Evolutionary conservation across 2,329 filamentous ascomycete genomes (phyloP).

Genomic region (Achaetomium macrosporum): DNA sequence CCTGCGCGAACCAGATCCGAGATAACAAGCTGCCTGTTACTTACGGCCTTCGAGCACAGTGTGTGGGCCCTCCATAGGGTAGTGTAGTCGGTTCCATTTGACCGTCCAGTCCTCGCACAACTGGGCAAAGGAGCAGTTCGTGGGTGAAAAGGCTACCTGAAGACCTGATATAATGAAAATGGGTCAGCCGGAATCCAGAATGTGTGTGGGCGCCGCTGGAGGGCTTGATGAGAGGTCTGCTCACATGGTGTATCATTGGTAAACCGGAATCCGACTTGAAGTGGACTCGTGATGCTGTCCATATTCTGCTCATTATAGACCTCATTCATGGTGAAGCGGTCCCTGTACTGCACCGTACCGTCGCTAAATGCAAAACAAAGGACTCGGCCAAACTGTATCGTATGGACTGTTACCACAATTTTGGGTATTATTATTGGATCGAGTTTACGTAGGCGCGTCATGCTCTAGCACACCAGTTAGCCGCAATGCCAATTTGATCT

Average conservation of each 20-base stretch:
- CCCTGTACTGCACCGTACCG: slow-evolving; percentile 73
- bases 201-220: background rate
- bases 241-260: slow-evolving; percentile 58
- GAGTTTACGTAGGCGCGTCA: slow-evolving; percentile 52
- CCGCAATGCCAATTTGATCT: background rate
- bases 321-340: slow-evolving; percentile 65
- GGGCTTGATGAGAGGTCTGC: slow-evolving; percentile 19
- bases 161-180: slow-evolving; percentile 37
- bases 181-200: background rate
- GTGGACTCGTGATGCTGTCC: slow-evolving; percentile 61
- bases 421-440: slow-evolving; percentile 66
- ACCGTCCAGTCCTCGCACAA: slow-evolving; percentile 53
- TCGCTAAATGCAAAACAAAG: slow-evolving; percentile 72
- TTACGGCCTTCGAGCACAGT: slow-evolving; percentile 45
- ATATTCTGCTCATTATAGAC: slow-evolving; percentile 59
- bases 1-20: background rate
- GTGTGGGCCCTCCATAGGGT: slow-evolving; percentile 43
- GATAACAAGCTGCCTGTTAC: slow-evolving; percentile 13
- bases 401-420: slow-evolving; percentile 61
- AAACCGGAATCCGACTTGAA: slow-evolving; percentile 74
- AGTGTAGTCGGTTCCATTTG: slow-evolving; percentile 52
- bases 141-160: slow-evolving; percentile 57
- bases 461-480: slow-evolving; percentile 20
- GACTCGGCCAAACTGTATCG: slow-evolving; percentile 64
- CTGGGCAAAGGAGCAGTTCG: slow-evolving; percentile 52